Percentiles rank a stretch among this genome's conserved stretches.
These are phyloP conservation scores for Chenopodium album DNA, from an alignment of 148 eudicot species.

Conservation along the genomic window DNA sequence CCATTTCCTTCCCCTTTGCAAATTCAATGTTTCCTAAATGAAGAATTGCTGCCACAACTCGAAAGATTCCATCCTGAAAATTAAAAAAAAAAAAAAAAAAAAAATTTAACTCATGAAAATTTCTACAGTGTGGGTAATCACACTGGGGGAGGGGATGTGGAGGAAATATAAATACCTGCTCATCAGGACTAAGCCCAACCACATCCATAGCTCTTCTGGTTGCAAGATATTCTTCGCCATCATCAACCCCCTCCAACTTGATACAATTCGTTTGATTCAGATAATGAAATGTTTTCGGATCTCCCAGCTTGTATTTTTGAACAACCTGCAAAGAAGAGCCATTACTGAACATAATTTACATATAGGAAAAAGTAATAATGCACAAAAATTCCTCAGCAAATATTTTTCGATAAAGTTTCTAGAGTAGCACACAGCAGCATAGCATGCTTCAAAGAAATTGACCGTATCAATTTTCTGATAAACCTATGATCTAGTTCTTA, in stretches of 20 bases:
- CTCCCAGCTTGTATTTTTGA: conserved; percentile 74
- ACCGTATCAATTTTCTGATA: not conserved
- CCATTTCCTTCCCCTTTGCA: conserved; percentile 79
- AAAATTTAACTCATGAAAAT: conserved; percentile 5
- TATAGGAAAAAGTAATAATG: not conserved
- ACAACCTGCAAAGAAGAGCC: conserved; percentile 48
- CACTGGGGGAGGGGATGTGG: not conserved
- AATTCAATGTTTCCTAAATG: conserved; percentile 97
- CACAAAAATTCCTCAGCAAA: not conserved
- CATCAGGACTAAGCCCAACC: conserved; percentile 84
- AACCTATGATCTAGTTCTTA: not conserved
- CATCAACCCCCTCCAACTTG: conserved; percentile 84
- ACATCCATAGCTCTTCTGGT: conserved; percentile 96
- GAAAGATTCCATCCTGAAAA: conserved; percentile 87
- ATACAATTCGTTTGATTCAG: conserved; percentile 90
- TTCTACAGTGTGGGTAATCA: not conserved
- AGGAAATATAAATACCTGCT: conserved; percentile 59
- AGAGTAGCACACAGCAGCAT: not conserved
- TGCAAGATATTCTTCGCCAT: conserved; percentile 74
- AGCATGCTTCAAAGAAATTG: not conserved
- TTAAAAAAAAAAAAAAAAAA: conserved; percentile 10
- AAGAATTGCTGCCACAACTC: conserved; percentile 92
- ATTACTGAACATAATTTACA: not conserved
- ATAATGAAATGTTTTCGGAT: conserved; percentile 88
- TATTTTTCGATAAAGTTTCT: not conserved